Percentiles rank a stretch among this genome's conserved stretches.
These are phyloP conservation scores for Azolla pinnata DNA, from an alignment of 75 land plant species.

Conservation along the genomic window DNA sequence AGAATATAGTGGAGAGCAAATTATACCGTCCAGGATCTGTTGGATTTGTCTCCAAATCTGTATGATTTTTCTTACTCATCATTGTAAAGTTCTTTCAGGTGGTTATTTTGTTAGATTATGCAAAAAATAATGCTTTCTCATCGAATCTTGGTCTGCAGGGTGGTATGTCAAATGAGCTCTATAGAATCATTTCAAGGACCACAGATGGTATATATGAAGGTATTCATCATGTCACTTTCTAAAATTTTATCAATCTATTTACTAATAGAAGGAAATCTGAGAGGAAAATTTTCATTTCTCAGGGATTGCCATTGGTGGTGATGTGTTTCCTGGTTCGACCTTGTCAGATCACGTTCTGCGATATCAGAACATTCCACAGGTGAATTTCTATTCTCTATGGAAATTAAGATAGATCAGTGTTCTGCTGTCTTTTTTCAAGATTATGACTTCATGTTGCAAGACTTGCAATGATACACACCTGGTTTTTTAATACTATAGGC, in stretches of 20 bases:
- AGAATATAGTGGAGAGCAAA: slow-evolving; percentile 91
- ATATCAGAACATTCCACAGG: slow-evolving; percentile 97
- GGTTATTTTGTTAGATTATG: too few relatives aligned
- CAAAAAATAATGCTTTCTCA: too few relatives aligned
- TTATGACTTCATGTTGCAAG: too few relatives aligned
- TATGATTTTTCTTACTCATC: too few relatives aligned
- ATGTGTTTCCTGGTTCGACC: slow-evolving; percentile 95
- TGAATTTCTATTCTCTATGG: slow-evolving; percentile 17
- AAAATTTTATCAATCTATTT: too few relatives aligned
- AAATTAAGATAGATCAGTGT: too few relatives aligned
- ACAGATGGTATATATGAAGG: slow-evolving; percentile 99
- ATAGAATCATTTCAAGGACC: slow-evolving; percentile 89
- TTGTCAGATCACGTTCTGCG: slow-evolving; percentile 96
- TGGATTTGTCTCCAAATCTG: slow-evolving; percentile 97
- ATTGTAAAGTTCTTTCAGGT: too few relatives aligned
- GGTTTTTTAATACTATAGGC: too few relatives aligned
- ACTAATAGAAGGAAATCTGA: not conserved
- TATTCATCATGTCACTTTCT: too few relatives aligned
- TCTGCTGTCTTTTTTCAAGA: too few relatives aligned
- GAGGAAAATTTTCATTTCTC: slow-evolving; percentile 7
- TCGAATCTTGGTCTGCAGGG: slow-evolving; percentile 56
- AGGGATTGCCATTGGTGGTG: slow-evolving; percentile 99
- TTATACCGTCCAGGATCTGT: slow-evolving; percentile 96
- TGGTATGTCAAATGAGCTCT: slow-evolving; percentile 97
- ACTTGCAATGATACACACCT: too few relatives aligned